Base-by-base conservation (phyloP, 2,329 filamentous ascomycete genomes). In the Aspergillus costaricaensis region DNA sequence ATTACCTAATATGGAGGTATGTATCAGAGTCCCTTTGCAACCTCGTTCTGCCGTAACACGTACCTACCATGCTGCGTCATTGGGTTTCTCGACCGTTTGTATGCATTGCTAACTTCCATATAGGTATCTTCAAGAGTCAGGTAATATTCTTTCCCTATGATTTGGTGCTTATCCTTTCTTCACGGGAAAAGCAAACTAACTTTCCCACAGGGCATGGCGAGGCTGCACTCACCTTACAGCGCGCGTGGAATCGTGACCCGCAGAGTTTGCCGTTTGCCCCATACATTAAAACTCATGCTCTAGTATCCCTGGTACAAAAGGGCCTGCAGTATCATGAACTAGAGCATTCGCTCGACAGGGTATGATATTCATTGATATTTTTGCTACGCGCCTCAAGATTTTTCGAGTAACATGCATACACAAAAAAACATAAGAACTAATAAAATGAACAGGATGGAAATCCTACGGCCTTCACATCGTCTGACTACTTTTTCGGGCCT, bases 1-100 rank as follows among this genome's bases (percentile, higher is more conserved):
- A 89, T 78, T 88, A 88, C 77, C 79, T 89, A 71, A 86, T 89
- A 75, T 87, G 86, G 83, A 86, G 86, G 82, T 88, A 83, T 59
- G 80, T 76, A 23, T 55, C 30, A 17, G 25, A 25, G 21, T 25
- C 53, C 52, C 38, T 36, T 44, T 36, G 21, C 50, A 47, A 59
- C 39, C 53, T 55, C 25, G n/a, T 55, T 32, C 12, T 23, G 23
- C 30, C 27, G 32, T 17, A 50, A 58, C 54, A 47, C 53, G 44
- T 58, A 48, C 61, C 67, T n/a, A 8, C 43, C 17, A 21, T 50
- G 25, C 25, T 32, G 9, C 36, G 30, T 55, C 50, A 58, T 66
- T 62, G 36, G 59, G 60, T 51, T 59, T 51, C 55, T 27, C 49
- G 38, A 10, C 30, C 36, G 17, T 48, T 44, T 27, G 12, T 7